Conservation (phyloP, 345 rosid species). For the Angophora floribunda region DNA sequence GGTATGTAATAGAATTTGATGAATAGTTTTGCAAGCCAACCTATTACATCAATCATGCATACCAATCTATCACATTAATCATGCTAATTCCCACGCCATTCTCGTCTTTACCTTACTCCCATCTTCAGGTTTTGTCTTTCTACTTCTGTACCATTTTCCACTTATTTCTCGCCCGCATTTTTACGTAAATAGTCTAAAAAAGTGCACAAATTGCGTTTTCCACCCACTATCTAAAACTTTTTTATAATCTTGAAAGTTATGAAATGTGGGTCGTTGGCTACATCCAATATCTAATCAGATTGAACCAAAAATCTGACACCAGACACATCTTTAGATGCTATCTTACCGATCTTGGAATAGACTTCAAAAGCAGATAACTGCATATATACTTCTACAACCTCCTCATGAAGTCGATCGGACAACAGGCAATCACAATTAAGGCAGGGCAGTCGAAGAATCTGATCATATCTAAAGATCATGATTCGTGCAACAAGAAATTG, state of each 20-base stretch:
- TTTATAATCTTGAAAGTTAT: background rate
- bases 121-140: background rate
- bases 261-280: background rate
- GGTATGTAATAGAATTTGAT: background rate
- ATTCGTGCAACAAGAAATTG: background rate
- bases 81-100: background rate
- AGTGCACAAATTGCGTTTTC: background rate
- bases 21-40: background rate
- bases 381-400: background rate
- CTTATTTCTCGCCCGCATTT: background rate
- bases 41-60: background rate
- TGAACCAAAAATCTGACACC: background rate
- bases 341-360: background rate
- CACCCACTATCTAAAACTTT: background rate
- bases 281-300: background rate
- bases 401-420: background rate
- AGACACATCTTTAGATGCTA: background rate
- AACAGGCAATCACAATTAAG: background rate
- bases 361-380: background rate
- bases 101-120: background rate
- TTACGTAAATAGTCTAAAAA: background rate
- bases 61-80: background rate
- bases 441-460: background rate
- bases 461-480: background rate
- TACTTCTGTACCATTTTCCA: background rate